Conservation (phyloP, 805 yeast genomes). For the Debaryomyces prosopidis region DNA sequence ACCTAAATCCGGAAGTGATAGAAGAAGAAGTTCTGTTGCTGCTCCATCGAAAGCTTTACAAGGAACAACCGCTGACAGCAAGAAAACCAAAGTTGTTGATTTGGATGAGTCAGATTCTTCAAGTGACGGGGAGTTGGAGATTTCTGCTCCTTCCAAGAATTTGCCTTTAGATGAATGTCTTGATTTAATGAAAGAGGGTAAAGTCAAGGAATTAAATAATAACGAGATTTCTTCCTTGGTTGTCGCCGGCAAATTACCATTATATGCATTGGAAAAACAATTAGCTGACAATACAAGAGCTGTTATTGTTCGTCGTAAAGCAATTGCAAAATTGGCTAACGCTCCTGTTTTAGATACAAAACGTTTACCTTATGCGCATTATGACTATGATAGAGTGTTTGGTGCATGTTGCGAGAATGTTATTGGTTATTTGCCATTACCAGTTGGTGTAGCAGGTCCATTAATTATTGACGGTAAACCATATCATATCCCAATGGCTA, state of each 20-base stretch:
- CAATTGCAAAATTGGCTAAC: conserved; percentile 80
- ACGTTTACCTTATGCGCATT: conserved; percentile 75
- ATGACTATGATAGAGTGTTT: conserved; percentile 93
- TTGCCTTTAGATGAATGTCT: conserved; percentile 66
- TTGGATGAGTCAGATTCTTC: conserved; percentile 12
- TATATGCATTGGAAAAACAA: conserved; percentile 93
- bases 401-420: conserved; percentile 99
- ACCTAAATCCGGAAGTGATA: conserved; percentile 16
- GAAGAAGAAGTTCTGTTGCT: conserved; percentile 3
- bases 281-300: conserved; percentile 89
- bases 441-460: conserved; percentile 98
- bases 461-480: conserved; percentile 85
- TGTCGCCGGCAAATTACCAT: conserved; percentile 75
- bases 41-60: conserved; percentile 6
- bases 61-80: background rate
- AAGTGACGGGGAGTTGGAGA: conserved; percentile 31
- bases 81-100: background rate
- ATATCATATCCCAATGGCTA: conserved; percentile 96
- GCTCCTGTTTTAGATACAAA: conserved; percentile 75
- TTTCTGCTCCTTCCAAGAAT: conserved; percentile 18
- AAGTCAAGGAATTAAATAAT: conserved; percentile 62
- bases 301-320: conserved; percentile 86
- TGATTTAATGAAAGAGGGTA: conserved; percentile 66
- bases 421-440: conserved; percentile 93
- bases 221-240: conserved; percentile 75